Base-by-base conservation (phyloP, 768 basidiomycete species). In the Rhizopogon vinicolor region DNA sequence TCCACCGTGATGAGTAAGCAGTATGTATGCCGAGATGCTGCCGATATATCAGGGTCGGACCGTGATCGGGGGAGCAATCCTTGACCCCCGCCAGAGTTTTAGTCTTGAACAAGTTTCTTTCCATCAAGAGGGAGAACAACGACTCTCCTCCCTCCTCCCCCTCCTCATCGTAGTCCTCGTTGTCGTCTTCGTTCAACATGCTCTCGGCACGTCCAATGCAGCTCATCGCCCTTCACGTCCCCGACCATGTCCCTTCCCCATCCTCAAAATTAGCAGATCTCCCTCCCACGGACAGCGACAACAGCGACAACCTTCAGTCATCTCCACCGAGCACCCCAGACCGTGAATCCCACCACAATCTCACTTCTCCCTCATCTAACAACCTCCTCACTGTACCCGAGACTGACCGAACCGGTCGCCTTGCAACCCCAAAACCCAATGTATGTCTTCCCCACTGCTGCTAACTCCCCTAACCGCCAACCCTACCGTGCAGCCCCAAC, bases 131-230 rank as follows among this genome's bases (percentile, higher is more conserved):
- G 43, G 10, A 29, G 41, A 33, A 10, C 13, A 16, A 18, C 12
- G 18, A 51, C 33, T 39, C 7, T 52, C 54, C 14, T 35, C 52
- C 16, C 22, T 51, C 48, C 44, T 39, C 55, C 54, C 50, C 57
- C 6, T 49, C 60, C 41, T 54, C 63, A 42, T 12, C 5, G 6
- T 6, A 12, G 25, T 44, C 42, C 12, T 22, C 31, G 22, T 13
- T 25, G 13, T 14, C 46, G 22, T 6, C 7, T 4, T 14, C 51
- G 53, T 9, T 56, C 57, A 41, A 60, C 51, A 76, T 74, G 75
- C 68, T 76, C 56, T 72, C 72, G 40, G 64, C 74, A 13, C 68
- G 56, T 57, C 75, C 74, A 40, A 75, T 74, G 69, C 67, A 66
- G 29, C 68, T 60, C 40, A 57, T 71, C 31, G 57, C 54, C 59